Base-by-base conservation (phyloP, 2,329 filamentous ascomycete genomes). In the Venturia aucupariae region DNA sequence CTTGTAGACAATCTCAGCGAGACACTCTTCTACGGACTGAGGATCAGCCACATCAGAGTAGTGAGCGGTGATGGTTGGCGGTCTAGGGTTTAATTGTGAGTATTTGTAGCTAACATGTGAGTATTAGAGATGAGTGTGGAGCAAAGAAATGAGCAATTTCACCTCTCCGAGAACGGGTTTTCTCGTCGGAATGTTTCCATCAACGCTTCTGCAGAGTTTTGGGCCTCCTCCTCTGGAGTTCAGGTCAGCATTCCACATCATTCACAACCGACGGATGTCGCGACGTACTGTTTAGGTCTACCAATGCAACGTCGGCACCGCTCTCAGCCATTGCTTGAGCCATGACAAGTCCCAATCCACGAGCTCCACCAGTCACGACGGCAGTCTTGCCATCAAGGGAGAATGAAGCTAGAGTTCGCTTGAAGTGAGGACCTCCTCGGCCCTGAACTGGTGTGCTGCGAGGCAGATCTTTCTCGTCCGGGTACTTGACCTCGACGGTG, bases 321-420 rank as follows among this genome's bases (percentile, higher is more conserved):
- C 90, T 94, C 63, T 90, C 87, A 63, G 96, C 89, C 76, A 96
- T 85, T 59, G 90, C 92, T 79, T 96, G 92, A 62, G 89, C 90
- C 89, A 97, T 97, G 70, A 95, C 92, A 67, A 97, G 80, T 46
- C 93, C 93, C 65, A 97, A 77, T 8, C 93, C 93, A 72, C 92
- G 83, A 32, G 93, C 93, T 72, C 92, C 93, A 62, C 93, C 93
- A 0, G 93, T 97, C 46, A 97, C 89, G 48, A 97, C 81, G 59
- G 86, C 91, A 10, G 92, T 89, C 72, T 87, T 88, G 67, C 86
- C 89, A 73, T 96, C 89, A 41, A 97, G 84, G 10, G 91, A 93
- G 79, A 97, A 97, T 54, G 86, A 86, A 41, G 90, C 86, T 35
- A 97, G 83, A 0, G 92, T 96, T 32, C 91, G 87, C 80, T 91